These are phyloP conservation scores for Hypoxylon lienhwacheense DNA, from an alignment of 495 filamentous ascomycete genomes.

Conservation along the genomic window DNA sequence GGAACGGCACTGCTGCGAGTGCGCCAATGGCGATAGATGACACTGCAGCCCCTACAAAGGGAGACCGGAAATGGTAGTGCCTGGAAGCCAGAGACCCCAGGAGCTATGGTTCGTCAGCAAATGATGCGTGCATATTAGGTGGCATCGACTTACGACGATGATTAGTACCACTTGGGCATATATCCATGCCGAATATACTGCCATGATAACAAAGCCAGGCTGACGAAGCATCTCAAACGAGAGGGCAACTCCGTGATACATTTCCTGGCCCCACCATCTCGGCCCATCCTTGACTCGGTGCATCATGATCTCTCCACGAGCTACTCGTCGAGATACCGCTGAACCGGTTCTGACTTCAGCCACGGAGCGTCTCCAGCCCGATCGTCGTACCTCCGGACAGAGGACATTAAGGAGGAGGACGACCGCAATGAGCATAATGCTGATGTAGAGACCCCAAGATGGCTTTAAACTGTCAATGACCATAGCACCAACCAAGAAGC, in stretches of 20 bases:
- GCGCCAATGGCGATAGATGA: conserved; percentile 66
- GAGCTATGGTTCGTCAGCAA: conserved; percentile 48
- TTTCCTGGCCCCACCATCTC: conserved; percentile 73
- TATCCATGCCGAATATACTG: conserved; percentile 73
- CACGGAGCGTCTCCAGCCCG: conserved; percentile 64
- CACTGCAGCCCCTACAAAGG: conserved; percentile 64
- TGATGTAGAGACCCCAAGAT: conserved; percentile 74
- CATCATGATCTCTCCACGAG: conserved; percentile 73
- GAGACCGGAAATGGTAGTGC: conserved; percentile 62
- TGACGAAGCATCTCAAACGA: conserved; percentile 68
- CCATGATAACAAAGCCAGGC: conserved; percentile 69
- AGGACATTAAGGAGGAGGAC: conserved; percentile 67
- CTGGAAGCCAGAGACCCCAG: conserved; percentile 66
- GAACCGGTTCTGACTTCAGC: conserved; percentile 60
- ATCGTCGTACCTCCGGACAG: conserved; percentile 65
- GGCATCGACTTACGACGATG: conserved; percentile 54
- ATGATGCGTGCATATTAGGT: not conserved
- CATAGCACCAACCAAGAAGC: conserved; percentile 67
- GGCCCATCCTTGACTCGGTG: conserved; percentile 68
- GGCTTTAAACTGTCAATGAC: conserved; percentile 63
- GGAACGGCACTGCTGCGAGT: conserved; percentile 67
- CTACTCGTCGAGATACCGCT: conserved; percentile 59
- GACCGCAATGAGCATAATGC: conserved; percentile 61
- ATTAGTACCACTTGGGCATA: conserved; percentile 71
- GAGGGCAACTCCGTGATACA: conserved; percentile 68